Evolutionary conservation across 2,329 filamentous ascomycete genomes (phyloP).

Genomic region (Cladosporium phlei): DNA sequence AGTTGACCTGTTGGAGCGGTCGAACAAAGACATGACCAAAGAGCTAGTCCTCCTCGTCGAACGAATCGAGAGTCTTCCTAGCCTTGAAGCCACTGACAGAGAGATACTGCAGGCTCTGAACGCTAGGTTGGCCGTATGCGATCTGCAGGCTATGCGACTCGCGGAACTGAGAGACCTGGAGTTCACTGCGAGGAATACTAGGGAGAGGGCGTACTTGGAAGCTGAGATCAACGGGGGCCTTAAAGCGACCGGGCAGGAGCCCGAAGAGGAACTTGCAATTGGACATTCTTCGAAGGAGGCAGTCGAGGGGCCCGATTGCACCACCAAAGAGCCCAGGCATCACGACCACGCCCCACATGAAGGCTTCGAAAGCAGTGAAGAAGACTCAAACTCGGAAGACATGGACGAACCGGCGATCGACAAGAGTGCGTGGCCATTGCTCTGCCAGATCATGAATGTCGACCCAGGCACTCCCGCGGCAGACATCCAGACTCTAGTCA

Average conservation of each 20-base stretch:
- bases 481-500: slow-evolving; percentile 15
- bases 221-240: neutral
- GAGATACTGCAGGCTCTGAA: slow-evolving; percentile 24
- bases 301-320: neutral
- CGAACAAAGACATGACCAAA: slow-evolving; percentile 23
- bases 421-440: slow-evolving; percentile 18
- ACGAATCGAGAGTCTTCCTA: slow-evolving; percentile 18
- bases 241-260: neutral
- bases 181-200: slow-evolving; percentile 11
- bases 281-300: too few relatives aligned
- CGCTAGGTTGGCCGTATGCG: slow-evolving; percentile 21
- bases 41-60: slow-evolving; percentile 23
- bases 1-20: slow-evolving; percentile 15
- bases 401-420: slow-evolving; percentile 4
- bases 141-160: slow-evolving; percentile 20
- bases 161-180: slow-evolving; percentile 22
- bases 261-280: neutral
- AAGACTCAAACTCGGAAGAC: neutral
- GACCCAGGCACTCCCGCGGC: slow-evolving; percentile 18
- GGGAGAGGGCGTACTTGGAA: slow-evolving; percentile 1
- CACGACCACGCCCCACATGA: neutral
- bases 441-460: slow-evolving; percentile 26
- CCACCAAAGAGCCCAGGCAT: neutral
- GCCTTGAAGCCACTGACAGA: slow-evolving; percentile 19
- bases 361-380: neutral